Base-by-base conservation (phyloP, 257 asterid species). In the Handroanthus guayacan region DNA sequence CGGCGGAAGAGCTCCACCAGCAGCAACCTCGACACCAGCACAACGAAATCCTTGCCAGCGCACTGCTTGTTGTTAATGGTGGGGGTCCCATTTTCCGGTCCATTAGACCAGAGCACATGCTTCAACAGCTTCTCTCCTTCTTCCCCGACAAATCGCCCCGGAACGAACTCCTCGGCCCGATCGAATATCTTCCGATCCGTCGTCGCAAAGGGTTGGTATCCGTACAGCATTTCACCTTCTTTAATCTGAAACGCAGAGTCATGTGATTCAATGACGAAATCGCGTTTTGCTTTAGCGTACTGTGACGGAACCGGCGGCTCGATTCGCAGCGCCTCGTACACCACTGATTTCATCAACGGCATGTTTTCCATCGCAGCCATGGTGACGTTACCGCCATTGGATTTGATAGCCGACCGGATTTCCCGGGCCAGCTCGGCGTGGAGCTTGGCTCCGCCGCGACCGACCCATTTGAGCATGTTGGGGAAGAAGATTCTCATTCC, bases 261-360 rank as follows among this genome's bases (percentile, higher is more conserved):
- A 76, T 94, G 98, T 5, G 97, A 94, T 47, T 94, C 93, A 0
- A 94, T 56, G 50, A 89, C 81, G 55, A 90, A 79, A 47, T 90
- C 89, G 1, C 71, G 84, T 16, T 83, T 90, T 5, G 98, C 98
- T 45, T 79, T 77, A 0, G 81, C 97, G 88, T 90, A 94, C 82
- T 94, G 98, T 5, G 88, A 67, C 1, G 97, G 14, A 0, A 94
- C 92, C n/a, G 98, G 98, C 11, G 98, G 98, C 63, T 94, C 96
- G 56, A 92, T 83, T 0, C 98, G 75, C 2, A 94, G 84, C 0
- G 85, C 73, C 39, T 94, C 98, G 86, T 92, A 90, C 9, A 92
- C 97, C 1, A 83, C 92, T 0, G 99, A 94, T 55, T 92, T 92
- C 88, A 89, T 81, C 81, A 94, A 9, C 47, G 95, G 85, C 98